phyloP scores from a whole-genome alignment of 2,329 filamentous ascomycete species.

The Colletotrichum sp. region DNA sequence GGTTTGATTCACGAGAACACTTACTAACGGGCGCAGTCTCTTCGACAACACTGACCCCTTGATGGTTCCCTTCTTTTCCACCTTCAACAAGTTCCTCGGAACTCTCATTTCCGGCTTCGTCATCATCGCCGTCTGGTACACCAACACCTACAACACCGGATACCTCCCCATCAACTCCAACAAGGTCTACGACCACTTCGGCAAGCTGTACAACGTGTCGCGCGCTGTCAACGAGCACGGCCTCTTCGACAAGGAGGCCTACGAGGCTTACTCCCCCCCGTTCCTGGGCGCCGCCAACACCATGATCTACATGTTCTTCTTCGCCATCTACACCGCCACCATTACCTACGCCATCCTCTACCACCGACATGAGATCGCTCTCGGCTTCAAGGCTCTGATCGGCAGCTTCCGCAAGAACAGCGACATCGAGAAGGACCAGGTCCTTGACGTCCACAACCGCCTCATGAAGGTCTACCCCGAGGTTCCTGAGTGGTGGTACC shows the following conservation, averaged over 20 bases:
- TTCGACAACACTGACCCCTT: conserved; percentile 38
- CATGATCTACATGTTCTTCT: conserved; percentile 61
- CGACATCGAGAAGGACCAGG: conserved; percentile 34
- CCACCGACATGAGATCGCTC: conserved; percentile 55
- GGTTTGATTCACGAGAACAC: neutral
- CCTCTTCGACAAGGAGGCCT: conserved; percentile 50
- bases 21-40: neutral
- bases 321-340: conserved; percentile 57
- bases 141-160: conserved; percentile 60
- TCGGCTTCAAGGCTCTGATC: conserved; percentile 53
- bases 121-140: conserved; percentile 62
- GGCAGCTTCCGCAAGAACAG: conserved; percentile 50
- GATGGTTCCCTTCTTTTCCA: conserved; percentile 61
- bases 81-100: conserved; percentile 66
- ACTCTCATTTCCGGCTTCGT: conserved; percentile 60
- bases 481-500: conserved; percentile 62
- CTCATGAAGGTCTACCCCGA: conserved; percentile 51
- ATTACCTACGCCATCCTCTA: conserved; percentile 57
- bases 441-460: conserved; percentile 52
- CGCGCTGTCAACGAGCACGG: conserved; percentile 45
- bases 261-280: conserved; percentile 55
- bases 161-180: conserved; percentile 61
- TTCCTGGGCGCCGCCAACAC: conserved; percentile 56
- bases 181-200: conserved; percentile 55
- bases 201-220: conserved; percentile 51